Evolutionary conservation across 371 early-diverging fungal genomes (phyloP).

Genomic region (Coemansia sp.): DNA sequence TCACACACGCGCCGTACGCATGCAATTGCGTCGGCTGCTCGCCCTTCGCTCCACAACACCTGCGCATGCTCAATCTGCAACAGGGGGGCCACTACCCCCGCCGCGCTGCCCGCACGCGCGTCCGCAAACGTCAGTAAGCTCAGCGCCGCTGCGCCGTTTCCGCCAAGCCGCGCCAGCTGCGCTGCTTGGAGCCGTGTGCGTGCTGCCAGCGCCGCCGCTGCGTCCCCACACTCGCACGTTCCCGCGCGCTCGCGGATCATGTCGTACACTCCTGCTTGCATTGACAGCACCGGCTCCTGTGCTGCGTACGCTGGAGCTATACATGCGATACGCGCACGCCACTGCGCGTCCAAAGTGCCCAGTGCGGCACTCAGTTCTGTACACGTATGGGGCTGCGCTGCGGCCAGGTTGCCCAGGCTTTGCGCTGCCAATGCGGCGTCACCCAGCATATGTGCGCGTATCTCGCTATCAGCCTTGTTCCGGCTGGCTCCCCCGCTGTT

Average conservation of each 20-base stretch:
- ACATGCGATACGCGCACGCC: constrained; percentile 27
- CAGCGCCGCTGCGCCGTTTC: constrained; percentile 39
- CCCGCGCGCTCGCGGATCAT: constrained; percentile 10
- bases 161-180: constrained; percentile 43
- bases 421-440: constrained; percentile 27
- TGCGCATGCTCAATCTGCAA: constrained; percentile 46
- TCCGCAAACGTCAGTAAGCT: constrained; percentile 42
- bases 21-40: constrained; percentile 35
- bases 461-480: constrained; percentile 6
- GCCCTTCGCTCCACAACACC: constrained; percentile 46
- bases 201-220: constrained; percentile 12
- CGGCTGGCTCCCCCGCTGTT: background rate
- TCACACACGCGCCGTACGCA: constrained; percentile 24
- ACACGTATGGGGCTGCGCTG: constrained; percentile 1
- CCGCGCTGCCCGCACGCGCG: constrained; percentile 10
- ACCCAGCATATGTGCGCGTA: constrained; percentile 48
- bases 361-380: constrained; percentile 14
- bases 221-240: constrained; percentile 5
- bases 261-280: constrained; percentile 35
- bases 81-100: constrained; percentile 17
- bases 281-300: constrained; percentile 45
- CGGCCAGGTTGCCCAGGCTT: too few relatives aligned
- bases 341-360: constrained; percentile 23
- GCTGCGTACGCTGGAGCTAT: constrained; percentile 32
- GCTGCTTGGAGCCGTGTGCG: constrained; percentile 42